Evolutionary conservation across 805 yeast species (phyloP).

Genomic region (Candida glaebosa): DNA sequence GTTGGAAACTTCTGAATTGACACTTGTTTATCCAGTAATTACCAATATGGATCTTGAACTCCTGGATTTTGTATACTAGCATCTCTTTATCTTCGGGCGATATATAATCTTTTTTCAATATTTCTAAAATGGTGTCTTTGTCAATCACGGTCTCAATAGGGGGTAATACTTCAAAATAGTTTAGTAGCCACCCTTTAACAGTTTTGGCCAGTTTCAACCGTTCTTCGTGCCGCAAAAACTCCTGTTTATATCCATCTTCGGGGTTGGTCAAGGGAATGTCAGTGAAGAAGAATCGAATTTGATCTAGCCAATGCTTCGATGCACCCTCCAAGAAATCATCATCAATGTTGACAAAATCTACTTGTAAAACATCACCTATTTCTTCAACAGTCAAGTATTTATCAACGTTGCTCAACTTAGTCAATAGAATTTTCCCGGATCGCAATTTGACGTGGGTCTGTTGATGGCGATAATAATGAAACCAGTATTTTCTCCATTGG

Average conservation of each 20-base stretch:
- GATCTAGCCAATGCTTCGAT: neutral
- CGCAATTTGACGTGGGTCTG: conserved; percentile 1
- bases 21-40: conserved; percentile 17
- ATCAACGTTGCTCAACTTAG: neutral
- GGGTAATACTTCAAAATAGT: neutral
- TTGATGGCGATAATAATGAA: conserved; percentile 6
- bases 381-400: neutral
- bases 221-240: neutral
- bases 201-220: neutral
- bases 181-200: neutral
- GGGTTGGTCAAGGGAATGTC: neutral
- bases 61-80: conserved; percentile 4
- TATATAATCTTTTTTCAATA: neutral
- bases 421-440: conserved; percentile 5
- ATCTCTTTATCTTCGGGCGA: neutral
- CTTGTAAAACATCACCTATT: conserved; percentile 1
- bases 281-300: neutral
- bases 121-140: neutral
- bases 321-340: conserved; percentile 1
- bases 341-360: conserved; percentile 4
- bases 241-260: neutral
- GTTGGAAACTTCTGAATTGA: conserved; percentile 7
- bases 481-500: conserved; percentile 23
- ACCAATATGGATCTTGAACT: conserved; percentile 11
- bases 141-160: neutral